Conservation (phyloP, 352 stramenopile genomes). For the Globisporangium rhizosaccharum region DNA sequence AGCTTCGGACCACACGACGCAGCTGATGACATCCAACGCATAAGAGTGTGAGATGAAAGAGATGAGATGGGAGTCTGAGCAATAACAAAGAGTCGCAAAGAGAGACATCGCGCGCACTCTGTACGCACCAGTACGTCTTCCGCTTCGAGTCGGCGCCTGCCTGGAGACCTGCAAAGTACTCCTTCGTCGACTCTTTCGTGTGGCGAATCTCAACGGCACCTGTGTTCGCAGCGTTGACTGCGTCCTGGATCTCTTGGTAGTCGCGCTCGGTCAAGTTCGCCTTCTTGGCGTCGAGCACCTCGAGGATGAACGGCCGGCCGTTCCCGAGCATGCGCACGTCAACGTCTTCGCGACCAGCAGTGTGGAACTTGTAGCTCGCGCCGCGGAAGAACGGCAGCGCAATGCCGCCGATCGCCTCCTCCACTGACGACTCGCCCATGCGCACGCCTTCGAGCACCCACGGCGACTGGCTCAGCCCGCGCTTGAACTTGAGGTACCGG, state of each 20-base stretch:
- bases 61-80: background rate
- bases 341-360: slow-evolving; percentile 95
- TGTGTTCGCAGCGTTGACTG: slow-evolving; percentile 64
- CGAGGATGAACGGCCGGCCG: slow-evolving; percentile 89
- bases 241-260: slow-evolving; percentile 45
- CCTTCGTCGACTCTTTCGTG: slow-evolving; percentile 62
- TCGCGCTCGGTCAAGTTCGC: slow-evolving; percentile 49
- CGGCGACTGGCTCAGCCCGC: slow-evolving; percentile 87
- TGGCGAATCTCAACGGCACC: slow-evolving; percentile 83
- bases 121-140: slow-evolving; percentile 82
- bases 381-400: slow-evolving; percentile 62
- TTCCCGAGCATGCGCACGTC: slow-evolving; percentile 97
- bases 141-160: slow-evolving; percentile 79
- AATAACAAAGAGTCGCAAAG: background rate
- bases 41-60: background rate
- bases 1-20: slow-evolving; percentile 69
- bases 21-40: slow-evolving; percentile 25
- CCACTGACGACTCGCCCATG: slow-evolving; percentile 85
- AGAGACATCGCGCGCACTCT: background rate
- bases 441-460: slow-evolving; percentile 87
- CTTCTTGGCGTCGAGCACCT: slow-evolving; percentile 80
- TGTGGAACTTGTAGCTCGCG: slow-evolving; percentile 93
- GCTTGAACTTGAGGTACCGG: slow-evolving; percentile 88
- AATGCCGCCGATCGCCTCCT: slow-evolving; percentile 83
- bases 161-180: slow-evolving; percentile 78